Percentiles rank a stretch among this genome's conserved stretches.
Evolutionary conservation across 2,329 filamentous ascomycete species (phyloP).

Genomic region (Colletotrichum godetiae): DNA sequence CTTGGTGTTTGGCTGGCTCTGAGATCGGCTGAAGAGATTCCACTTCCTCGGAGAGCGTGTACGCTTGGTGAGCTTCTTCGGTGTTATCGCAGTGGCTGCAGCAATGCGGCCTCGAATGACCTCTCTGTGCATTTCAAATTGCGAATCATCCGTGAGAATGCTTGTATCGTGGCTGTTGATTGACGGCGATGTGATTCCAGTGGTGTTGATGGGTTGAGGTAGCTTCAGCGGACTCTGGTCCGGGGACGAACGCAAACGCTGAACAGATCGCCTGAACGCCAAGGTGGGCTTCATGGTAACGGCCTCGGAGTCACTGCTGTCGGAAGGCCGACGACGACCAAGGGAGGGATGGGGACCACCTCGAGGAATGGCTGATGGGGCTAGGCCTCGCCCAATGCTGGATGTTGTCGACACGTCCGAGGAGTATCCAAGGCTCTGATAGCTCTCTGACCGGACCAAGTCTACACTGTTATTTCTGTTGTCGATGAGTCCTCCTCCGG

Average conservation of each 20-base stretch:
- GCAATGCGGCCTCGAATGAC: slow-evolving; percentile 45
- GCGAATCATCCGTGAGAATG: slow-evolving; percentile 68
- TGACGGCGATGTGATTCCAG: slow-evolving; percentile 56
- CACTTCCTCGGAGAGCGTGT: slow-evolving; percentile 69
- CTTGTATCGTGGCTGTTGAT: slow-evolving; percentile 68
- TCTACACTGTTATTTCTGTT: slow-evolving; percentile 67
- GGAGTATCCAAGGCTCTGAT: slow-evolving; percentile 55
- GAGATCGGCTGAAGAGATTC: slow-evolving; percentile 71
- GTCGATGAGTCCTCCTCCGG: slow-evolving; percentile 71
- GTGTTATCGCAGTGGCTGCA: slow-evolving; percentile 41
- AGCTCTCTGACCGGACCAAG: slow-evolving; percentile 60
- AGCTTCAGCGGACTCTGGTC: slow-evolving; percentile 57
- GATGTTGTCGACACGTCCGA: slow-evolving; percentile 55
- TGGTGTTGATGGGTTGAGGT: slow-evolving; percentile 65
- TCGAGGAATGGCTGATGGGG: slow-evolving; percentile 65
- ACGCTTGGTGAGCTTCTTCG: slow-evolving; percentile 68
- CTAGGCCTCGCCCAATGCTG: slow-evolving; percentile 56
- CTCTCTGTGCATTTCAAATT: slow-evolving; percentile 53
- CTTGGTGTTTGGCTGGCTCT: slow-evolving; percentile 49
- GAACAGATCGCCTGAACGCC: slow-evolving; percentile 66
- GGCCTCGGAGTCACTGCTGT: slow-evolving; percentile 67
- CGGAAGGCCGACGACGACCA: slow-evolving; percentile 59
- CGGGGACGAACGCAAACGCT: slow-evolving; percentile 59
- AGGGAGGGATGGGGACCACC: slow-evolving; percentile 38
- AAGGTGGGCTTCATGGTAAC: slow-evolving; percentile 60